Evolutionary conservation across 2,329 filamentous ascomycete genomes (phyloP), one percentile per base, ranked within the genome.

Genomic region (Aschersonia sp.): DNA sequence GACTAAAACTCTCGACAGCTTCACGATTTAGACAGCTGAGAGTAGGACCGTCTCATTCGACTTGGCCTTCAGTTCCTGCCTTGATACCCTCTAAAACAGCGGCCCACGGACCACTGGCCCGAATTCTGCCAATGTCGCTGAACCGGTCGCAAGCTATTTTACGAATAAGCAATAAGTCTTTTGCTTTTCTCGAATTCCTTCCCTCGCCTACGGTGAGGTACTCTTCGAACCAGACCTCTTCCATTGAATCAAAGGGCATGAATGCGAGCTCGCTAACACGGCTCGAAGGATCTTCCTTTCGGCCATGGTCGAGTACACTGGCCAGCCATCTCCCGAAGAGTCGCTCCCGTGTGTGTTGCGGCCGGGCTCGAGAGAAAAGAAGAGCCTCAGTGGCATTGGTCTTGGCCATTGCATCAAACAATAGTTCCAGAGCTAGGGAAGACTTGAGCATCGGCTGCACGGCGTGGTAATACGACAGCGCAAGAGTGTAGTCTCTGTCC

Each of bases 381-480:
- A 90, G 80, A 3, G 84, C 82, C 56, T 88, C 84, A 0, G 78
- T 76, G 5, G 89, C 70, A 56, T 76, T 85, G 6, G 81, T 78
- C 37, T 69, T 69, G 1, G 80, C 75, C 44, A 92, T 71, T 6
- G 84, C 81, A 41, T 76, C 72, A 55, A 87, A 88, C 35, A 89
- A 77, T 6, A 80, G 70, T 50, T 77, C 72, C 8, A 86, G 70
- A 0, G 83, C 77, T 31, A 72, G 68, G 2, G 74, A 68, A 0
- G 72, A 76, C 53, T 76, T 76, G n/a, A 94, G 68, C 22, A 83
- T 77, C 2, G 87, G 87, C 53, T 81, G 80, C 1, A 83, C 81
- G 10, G 82, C 78, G 53, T 88, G 74, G 65, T 84, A 92, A 65
- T 92, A 94, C 9, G 85, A 82, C 31, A 92, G 72, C 0, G 84